Base-by-base conservation (phyloP, 2,329 filamentous ascomycete genomes). In the Metarhizium robertsii region DNA sequence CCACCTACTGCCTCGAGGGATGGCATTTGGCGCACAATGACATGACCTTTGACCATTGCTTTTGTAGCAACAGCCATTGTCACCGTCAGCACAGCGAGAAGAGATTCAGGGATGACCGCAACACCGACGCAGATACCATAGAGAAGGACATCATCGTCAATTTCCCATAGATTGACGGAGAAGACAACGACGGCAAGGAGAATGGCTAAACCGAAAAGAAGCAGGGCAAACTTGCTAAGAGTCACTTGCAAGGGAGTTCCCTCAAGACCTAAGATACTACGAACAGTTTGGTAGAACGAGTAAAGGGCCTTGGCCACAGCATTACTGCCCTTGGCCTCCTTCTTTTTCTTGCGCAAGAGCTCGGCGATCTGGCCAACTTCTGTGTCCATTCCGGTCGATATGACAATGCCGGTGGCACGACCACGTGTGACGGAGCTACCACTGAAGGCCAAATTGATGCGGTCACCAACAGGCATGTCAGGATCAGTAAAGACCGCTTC, bases 201-300 rank as follows among this genome's bases (percentile, higher is more conserved):
- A 54, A 85, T 73, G 47, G 83, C 91, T 52, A 90, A 80, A 50
- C 78, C 84, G 65, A 95, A 95, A 2, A 95, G 80, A 3, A 90
- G 67, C 47, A 94, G 84, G 32, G 91, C 90, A 64, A 96, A 86
- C 70, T 92, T 90, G 73, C 87, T 90, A 53, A 96, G 78, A 65
- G 89, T 92, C 61, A 87, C 85, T 72, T 95, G 90, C 49, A 96
- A 76, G 0, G 91, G 91, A 1, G 91, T 95, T 52, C 90, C 90
- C 54, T 88, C 79, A 2, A 86, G 69, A 55, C 83, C 86, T 47
- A 88, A 77, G 58, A 88, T 76, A 60, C 78, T 78, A 49, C 79
- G 76, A 54, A 68, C 57, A 52, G 70, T 72, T 55, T 72, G 71
- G 57, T 73, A 73, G 59, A 69, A 70, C 56, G 73, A 73, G 62